Percentiles rank a stretch among this genome's conserved stretches.
These are phyloP conservation scores for Ammopiptanthus mongolicus DNA, from an alignment of 306 rosid genomes.

Conservation along the genomic window DNA sequence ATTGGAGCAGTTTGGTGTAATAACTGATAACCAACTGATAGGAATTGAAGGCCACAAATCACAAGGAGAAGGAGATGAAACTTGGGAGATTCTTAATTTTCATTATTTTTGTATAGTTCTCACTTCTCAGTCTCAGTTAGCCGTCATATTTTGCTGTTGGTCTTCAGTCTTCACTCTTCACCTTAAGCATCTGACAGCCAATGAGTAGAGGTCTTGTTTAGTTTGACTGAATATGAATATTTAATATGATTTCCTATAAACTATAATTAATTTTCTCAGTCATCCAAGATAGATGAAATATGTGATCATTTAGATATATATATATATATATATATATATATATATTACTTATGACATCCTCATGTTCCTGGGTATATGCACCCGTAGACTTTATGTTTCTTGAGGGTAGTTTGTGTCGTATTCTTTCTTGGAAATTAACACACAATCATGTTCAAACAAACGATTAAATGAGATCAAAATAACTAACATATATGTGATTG, in stretches of 20 bases:
- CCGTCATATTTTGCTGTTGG: neutral
- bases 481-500: no score
- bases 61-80: neutral
- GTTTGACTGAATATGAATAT: neutral
- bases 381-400: neutral
- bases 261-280: neutral
- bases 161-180: neutral
- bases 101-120: neutral
- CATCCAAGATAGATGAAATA: neutral
- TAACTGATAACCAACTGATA: neutral
- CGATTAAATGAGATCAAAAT: neutral
- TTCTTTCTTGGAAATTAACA: neutral
- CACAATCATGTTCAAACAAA: neutral
- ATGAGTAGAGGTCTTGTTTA: neutral
- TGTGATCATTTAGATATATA: neutral
- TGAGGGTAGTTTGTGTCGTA: slow-evolving; percentile 5
- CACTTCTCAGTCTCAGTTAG: neutral
- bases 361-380: neutral
- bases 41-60: neutral
- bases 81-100: neutral
- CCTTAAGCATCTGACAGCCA: neutral
- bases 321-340: no score
- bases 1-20: neutral
- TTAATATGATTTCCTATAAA: neutral
- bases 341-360: no score